phyloP scores from a whole-genome alignment of 2,329 filamentous ascomycete genomes.

The Berkeleyomyces basicola region DNA sequence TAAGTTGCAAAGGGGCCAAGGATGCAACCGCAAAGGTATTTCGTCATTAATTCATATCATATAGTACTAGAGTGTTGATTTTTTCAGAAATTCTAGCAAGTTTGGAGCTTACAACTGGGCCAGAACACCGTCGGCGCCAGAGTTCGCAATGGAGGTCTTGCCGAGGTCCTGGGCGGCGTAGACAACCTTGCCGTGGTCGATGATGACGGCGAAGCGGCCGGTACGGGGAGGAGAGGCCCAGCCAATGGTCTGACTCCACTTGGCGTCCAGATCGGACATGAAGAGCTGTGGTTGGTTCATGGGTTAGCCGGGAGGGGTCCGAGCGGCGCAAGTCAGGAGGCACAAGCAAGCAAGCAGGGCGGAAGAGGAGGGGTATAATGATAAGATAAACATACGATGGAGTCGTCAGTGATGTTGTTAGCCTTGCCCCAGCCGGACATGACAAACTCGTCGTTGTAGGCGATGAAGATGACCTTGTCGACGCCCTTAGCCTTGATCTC shows the following conservation, averaged over 20 bases:
- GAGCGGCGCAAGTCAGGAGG: background rate
- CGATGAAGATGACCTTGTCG: slow-evolving; percentile 65
- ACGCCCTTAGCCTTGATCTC: slow-evolving; percentile 66
- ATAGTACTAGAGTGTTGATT: background rate
- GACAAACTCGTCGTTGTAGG: slow-evolving; percentile 72
- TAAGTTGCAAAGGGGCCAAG: background rate
- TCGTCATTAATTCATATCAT: slow-evolving; percentile 4
- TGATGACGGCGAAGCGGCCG: slow-evolving; percentile 60
- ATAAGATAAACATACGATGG: slow-evolving; percentile 28
- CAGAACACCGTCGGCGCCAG: slow-evolving; percentile 37
- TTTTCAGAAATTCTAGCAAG: background rate
- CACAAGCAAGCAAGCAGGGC: slow-evolving; percentile 11
- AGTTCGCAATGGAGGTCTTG: slow-evolving; percentile 28
- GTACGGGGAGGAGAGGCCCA: slow-evolving; percentile 64
- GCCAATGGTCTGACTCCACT: slow-evolving; percentile 63
- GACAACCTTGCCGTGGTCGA: slow-evolving; percentile 68
- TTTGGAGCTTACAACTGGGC: slow-evolving; percentile 30
- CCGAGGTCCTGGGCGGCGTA: slow-evolving; percentile 61
- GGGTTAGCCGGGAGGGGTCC: background rate
- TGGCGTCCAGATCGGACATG: slow-evolving; percentile 49
- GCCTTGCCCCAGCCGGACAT: slow-evolving; percentile 87
- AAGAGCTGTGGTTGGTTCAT: slow-evolving; percentile 40
- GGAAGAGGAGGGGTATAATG: background rate
- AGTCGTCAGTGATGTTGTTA: slow-evolving; percentile 57
- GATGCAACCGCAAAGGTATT: background rate